A percentile compares a stretch with the other conserved stretches of the same genome.
Evolutionary conservation across 2,329 filamentous ascomycete species (phyloP).

Genomic region (Trichoderma endophyticum): DNA sequence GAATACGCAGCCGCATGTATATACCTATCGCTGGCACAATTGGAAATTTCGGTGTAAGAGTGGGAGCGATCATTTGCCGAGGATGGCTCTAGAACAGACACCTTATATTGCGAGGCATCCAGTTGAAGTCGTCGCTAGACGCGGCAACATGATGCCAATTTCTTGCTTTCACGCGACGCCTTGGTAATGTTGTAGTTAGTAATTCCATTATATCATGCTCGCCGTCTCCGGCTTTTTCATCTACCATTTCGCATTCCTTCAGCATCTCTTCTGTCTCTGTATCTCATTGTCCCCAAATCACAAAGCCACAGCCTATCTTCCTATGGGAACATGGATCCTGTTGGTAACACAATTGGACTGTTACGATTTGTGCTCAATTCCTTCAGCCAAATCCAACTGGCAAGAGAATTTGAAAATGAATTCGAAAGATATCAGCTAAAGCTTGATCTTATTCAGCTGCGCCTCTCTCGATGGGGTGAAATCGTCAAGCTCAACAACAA

Average conservation of each 20-base stretch:
- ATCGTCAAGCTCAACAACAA: not conserved
- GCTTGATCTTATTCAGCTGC: not conserved
- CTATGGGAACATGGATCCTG: not conserved
- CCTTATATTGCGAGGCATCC: too few species aligned
- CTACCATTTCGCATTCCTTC: not conserved
- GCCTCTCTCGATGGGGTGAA: not conserved
- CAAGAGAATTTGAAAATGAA: not conserved
- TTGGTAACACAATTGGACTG: not conserved
- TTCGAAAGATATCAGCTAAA: not conserved
- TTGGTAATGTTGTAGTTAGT: too few species aligned
- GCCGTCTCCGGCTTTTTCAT: not conserved
- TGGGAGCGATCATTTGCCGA: too few species aligned
- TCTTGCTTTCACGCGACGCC: too few species aligned
- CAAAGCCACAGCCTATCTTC: not conserved
- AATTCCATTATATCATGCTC: not conserved
- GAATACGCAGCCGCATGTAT: too few species aligned
- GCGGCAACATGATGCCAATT: too few species aligned
- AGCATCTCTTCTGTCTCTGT: not conserved
- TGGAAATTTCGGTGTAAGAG: too few species aligned
- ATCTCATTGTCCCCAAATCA: not conserved
- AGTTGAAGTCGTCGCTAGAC: too few species aligned
- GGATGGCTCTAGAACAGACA: too few species aligned
- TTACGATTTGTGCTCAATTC: not conserved
- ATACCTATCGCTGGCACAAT: rapidly evolving
- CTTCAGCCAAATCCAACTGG: not conserved